Conservation (phyloP, 2,329 filamentous ascomycete species). For the Chrysoporthe austroafricana region DNA sequence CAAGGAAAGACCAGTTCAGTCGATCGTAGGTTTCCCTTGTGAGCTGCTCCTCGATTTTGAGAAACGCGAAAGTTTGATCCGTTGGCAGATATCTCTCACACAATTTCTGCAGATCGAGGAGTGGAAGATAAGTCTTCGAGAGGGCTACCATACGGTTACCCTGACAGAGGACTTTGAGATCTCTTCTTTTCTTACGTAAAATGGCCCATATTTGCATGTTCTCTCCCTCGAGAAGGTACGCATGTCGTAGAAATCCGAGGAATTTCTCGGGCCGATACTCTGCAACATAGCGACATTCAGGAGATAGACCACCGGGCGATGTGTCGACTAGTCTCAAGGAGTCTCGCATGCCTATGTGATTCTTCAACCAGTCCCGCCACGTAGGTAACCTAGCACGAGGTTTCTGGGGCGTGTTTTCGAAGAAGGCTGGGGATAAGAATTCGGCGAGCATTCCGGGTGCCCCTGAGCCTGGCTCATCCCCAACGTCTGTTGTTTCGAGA, state of each 20-base stretch:
- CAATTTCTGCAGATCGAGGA: background rate
- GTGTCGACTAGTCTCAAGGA: background rate
- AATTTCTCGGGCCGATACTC: conserved; percentile 18
- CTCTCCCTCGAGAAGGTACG: background rate
- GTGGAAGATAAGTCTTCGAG: background rate
- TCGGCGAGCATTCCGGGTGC: background rate
- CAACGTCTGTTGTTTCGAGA: background rate
- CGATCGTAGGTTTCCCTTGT: background rate
- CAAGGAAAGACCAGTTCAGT: background rate
- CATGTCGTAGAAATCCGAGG: background rate
- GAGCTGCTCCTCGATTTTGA: background rate
- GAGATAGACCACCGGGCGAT: background rate
- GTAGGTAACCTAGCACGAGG: background rate
- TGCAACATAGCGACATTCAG: background rate
- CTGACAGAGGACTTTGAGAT: background rate
- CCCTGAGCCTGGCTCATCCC: background rate
- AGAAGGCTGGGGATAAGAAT: background rate
- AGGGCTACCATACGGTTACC: background rate
- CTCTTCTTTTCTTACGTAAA: background rate
- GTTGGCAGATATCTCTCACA: background rate
- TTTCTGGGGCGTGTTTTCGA: background rate
- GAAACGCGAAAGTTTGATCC: background rate
- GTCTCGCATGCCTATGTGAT: background rate
- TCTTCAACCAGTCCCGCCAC: background rate
- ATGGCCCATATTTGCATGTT: background rate